These are phyloP conservation scores for Vanderwaltozyma polyspora DNA, from an alignment of 805 yeast genomes.

Conservation along the genomic window DNA sequence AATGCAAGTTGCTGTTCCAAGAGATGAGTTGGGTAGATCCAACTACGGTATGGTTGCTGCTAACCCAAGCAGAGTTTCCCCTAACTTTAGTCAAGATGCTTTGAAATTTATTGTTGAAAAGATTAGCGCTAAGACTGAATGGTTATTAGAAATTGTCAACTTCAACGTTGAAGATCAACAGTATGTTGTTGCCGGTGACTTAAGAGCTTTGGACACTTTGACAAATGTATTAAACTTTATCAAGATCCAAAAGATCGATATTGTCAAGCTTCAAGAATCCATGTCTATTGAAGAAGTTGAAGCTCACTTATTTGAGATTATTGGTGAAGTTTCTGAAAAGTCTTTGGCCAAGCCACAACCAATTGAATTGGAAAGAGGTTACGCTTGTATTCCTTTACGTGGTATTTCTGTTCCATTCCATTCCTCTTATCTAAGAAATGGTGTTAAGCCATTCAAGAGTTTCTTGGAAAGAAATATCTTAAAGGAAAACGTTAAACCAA, in stretches of 20 bases:
- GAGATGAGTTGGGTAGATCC: slow-evolving; percentile 90
- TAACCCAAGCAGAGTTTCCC: slow-evolving; percentile 85
- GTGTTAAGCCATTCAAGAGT: slow-evolving; percentile 98
- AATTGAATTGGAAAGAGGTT: slow-evolving; percentile 93
- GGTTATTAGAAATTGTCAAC: slow-evolving; percentile 97
- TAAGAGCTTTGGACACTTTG: slow-evolving; percentile 86
- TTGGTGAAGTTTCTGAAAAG: slow-evolving; percentile 72
- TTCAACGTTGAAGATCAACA: slow-evolving; percentile 97
- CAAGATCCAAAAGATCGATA: slow-evolving; percentile 89
- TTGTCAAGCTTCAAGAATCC: slow-evolving; percentile 72
- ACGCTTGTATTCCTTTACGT: slow-evolving; percentile 94
- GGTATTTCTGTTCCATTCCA: slow-evolving; percentile 99
- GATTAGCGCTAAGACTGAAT: slow-evolving; percentile 69
- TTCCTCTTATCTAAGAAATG: slow-evolving; percentile 94
- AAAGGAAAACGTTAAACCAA: slow-evolving; percentile 88
- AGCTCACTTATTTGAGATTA: slow-evolving; percentile 79
- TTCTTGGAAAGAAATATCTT: slow-evolving; percentile 94
- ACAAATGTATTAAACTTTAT: slow-evolving; percentile 87
- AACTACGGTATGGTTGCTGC: slow-evolving; percentile 99
- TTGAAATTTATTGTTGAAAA: slow-evolving; percentile 88
- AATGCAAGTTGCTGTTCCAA: slow-evolving; percentile 99
- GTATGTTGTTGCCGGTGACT: slow-evolving; percentile 97
- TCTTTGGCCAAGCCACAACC: slow-evolving; percentile 89
- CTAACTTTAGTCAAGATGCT: slow-evolving; percentile 87
- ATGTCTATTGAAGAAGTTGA: slow-evolving; percentile 81